A percentile compares a stretch with the other conserved stretches of the same genome.
phyloP scores from a whole-genome alignment of 2,329 filamentous ascomycete genomes.

The Fusarium newnesense region DNA sequence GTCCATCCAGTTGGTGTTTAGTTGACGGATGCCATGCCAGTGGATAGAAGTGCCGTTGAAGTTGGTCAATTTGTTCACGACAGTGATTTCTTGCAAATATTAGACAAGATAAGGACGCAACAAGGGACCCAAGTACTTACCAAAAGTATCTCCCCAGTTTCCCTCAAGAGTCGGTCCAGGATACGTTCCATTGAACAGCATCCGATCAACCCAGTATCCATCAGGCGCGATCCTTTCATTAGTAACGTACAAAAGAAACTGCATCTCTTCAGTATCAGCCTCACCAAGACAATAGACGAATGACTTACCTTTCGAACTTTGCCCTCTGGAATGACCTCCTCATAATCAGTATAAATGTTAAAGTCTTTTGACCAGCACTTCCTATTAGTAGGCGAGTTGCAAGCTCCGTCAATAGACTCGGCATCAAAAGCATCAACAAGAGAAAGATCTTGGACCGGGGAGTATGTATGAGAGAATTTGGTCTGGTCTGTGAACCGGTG shows the following conservation, averaged over 20 bases:
- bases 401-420: background rate
- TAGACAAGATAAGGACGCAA: background rate
- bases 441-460: background rate
- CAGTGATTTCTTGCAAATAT: background rate
- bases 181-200: background rate
- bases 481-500: background rate
- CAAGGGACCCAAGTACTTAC: background rate
- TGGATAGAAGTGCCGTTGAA: background rate
- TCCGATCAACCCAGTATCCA: background rate
- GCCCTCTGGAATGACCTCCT: background rate
- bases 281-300: rapidly evolving
- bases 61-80: background rate
- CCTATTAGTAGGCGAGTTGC: background rate
- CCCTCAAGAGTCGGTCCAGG: background rate
- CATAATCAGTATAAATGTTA: background rate
- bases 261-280: rapidly evolving
- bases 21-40: background rate
- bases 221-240: background rate
- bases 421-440: background rate
- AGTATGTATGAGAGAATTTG: background rate
- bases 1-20: background rate
- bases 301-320: background rate
- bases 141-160: background rate
- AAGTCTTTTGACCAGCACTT: background rate
- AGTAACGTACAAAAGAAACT: background rate